Percentiles rank a stretch among this genome's conserved stretches.
Evolutionary conservation across 192 early-diverging fungal genomes (phyloP).

Genomic region (Coemansia sp.): DNA sequence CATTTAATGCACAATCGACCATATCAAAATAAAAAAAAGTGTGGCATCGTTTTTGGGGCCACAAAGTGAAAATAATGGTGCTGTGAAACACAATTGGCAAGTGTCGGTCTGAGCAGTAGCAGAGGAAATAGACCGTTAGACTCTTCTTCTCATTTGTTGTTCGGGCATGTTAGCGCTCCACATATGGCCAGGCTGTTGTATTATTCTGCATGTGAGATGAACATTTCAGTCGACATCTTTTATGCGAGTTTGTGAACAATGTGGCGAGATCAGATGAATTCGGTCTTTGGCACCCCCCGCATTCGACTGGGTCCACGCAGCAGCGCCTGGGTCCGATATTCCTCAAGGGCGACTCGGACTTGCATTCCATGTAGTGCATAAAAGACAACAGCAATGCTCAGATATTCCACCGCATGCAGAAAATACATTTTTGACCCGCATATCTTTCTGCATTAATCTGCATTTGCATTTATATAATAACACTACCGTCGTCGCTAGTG

Average conservation of each 20-base stretch:
- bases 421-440: not conserved
- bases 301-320: not conserved
- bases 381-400: not conserved
- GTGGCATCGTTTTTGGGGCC: not conserved
- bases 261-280: not conserved
- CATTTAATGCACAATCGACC: not conserved
- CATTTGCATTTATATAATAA: not conserved
- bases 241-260: not conserved
- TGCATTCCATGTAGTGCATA: not conserved
- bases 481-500: not conserved
- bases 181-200: not conserved
- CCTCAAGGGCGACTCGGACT: not conserved
- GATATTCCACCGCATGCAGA: not conserved
- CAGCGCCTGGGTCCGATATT: not conserved
- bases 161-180: not conserved
- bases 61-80: not conserved
- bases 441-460: not conserved
- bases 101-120: constrained; percentile 8
- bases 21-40: not conserved
- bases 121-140: constrained; percentile 3
- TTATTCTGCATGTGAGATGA: not conserved
- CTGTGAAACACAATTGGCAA: not conserved
- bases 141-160: not conserved
- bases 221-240: not conserved
- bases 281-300: not conserved